A percentile compares a stretch with the other conserved stretches of the same genome.
These are phyloP conservation scores for Ophiosphaerella herpotricha DNA, from an alignment of 2,329 filamentous ascomycete species.

Conservation along the genomic window DNA sequence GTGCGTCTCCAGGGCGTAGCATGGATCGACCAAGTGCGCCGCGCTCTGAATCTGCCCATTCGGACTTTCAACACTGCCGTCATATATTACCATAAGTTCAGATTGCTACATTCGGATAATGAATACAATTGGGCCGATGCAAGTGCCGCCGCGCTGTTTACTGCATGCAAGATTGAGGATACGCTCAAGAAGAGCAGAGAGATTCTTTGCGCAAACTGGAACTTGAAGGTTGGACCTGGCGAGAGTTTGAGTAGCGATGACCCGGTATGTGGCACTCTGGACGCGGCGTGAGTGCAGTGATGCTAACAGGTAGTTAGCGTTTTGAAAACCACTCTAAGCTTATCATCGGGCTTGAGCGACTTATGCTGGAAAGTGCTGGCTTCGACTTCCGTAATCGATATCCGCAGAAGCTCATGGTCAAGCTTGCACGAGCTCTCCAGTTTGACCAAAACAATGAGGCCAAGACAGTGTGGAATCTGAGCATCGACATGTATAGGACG, in stretches of 20 bases:
- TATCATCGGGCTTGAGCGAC: conserved; percentile 86
- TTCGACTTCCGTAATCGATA: conserved; percentile 94
- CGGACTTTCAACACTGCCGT: conserved; percentile 91
- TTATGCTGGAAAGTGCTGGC: conserved; percentile 88
- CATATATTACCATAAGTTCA: conserved; percentile 92
- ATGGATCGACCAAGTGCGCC: conserved; percentile 84
- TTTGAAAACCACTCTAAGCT: conserved; percentile 80
- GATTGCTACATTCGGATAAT: conserved; percentile 79
- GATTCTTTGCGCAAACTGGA: conserved; percentile 88
- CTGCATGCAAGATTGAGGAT: conserved; percentile 96
- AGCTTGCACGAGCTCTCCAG: conserved; percentile 68
- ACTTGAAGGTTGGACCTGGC: conserved; percentile 72
- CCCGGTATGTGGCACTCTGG: conserved; percentile 58
- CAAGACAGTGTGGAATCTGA: conserved; percentile 76
- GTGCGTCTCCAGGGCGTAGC: conserved; percentile 84
- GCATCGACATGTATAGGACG: conserved; percentile 88
- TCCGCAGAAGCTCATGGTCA: conserved; percentile 82
- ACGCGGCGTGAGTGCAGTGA: not conserved
- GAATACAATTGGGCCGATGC: conserved; percentile 87
- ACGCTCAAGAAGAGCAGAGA: conserved; percentile 96
- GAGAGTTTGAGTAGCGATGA: conserved; percentile 79
- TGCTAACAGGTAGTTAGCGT: conserved; percentile 55
- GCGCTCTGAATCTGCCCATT: conserved; percentile 79
- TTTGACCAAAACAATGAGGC: conserved; percentile 63
- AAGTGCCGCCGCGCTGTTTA: conserved; percentile 84